These are phyloP conservation scores for Kandelia obovata DNA, from an alignment of 345 rosid species.

Conservation along the genomic window DNA sequence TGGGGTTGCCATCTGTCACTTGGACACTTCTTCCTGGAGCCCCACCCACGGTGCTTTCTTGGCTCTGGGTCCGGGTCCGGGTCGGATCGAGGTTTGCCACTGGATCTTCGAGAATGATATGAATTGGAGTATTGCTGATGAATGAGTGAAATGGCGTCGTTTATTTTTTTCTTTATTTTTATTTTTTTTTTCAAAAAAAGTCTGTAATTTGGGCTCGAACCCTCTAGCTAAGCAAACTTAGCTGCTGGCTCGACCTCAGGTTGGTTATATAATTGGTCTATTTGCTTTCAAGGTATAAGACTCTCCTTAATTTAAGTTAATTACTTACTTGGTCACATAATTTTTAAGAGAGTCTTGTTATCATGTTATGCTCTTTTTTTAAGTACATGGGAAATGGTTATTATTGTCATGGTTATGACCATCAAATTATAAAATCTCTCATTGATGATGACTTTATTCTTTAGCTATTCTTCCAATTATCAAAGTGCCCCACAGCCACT, in stretches of 20 bases:
- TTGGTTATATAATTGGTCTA: background rate
- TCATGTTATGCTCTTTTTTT: no score
- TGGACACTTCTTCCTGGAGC: conserved; percentile 84
- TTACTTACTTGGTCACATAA: no score
- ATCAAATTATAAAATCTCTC: no score
- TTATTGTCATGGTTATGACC: no score
- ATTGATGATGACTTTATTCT: no score
- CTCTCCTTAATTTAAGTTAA: no score
- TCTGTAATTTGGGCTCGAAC: background rate
- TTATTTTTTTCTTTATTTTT: background rate
- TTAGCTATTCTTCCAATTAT: no score
- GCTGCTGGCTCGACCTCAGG: background rate
- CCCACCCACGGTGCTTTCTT: conserved; percentile 69
- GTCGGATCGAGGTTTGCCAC: conserved; percentile 73
- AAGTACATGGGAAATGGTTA: no score
- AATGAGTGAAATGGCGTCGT: background rate
- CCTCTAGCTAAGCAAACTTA: background rate
- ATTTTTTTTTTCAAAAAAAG: no score
- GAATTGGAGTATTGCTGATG: conserved; percentile 60
- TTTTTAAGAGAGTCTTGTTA: no score
- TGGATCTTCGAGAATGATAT: conserved; percentile 90
- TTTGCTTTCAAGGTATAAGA: background rate
- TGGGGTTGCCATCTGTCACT: conserved; percentile 80
- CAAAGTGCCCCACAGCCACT: no score
- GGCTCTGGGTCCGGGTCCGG: conserved; percentile 73